These are phyloP conservation scores for Penicillium antarcticum DNA, from an alignment of 495 filamentous ascomycete species.

Conservation along the genomic window DNA sequence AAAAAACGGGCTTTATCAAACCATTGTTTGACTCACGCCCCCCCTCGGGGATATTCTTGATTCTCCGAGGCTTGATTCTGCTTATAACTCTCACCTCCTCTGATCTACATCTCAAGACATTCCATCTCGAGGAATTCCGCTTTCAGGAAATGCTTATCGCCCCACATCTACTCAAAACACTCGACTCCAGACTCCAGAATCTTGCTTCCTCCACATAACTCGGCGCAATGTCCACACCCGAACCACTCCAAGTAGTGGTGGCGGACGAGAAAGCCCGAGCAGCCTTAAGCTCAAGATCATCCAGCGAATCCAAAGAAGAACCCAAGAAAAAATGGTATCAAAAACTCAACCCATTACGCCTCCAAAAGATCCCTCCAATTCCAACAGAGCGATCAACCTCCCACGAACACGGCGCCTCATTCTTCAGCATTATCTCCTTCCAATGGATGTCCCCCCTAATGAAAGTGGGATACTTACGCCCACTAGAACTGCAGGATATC, in stretches of 20 bases:
- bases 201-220: neutral
- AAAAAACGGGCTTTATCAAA: slow-evolving; percentile 1
- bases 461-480: slow-evolving; percentile 72
- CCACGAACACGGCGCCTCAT: slow-evolving; percentile 50
- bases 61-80: neutral
- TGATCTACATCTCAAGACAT: too few relatives aligned
- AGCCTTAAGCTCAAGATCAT: slow-evolving; percentile 12
- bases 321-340: slow-evolving; percentile 50
- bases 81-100: too few relatives aligned
- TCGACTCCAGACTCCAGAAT: neutral
- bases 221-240: slow-evolving; percentile 13
- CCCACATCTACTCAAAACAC: neutral
- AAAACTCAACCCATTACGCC: slow-evolving; percentile 53
- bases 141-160: neutral
- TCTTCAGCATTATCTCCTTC: slow-evolving; percentile 54
- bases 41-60: neutral
- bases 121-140: neutral
- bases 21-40: too few relatives aligned
- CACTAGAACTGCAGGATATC: slow-evolving; percentile 79
- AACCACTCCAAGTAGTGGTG: slow-evolving; percentile 17
- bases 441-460: slow-evolving; percentile 63
- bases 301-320: slow-evolving; percentile 17
- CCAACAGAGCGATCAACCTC: slow-evolving; percentile 48
- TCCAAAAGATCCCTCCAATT: slow-evolving; percentile 47
- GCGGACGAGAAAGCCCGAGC: slow-evolving; percentile 13